These are phyloP conservation scores for Didymella arachidicola DNA, from an alignment of 2,329 filamentous ascomycete genomes.

Conservation along the genomic window DNA sequence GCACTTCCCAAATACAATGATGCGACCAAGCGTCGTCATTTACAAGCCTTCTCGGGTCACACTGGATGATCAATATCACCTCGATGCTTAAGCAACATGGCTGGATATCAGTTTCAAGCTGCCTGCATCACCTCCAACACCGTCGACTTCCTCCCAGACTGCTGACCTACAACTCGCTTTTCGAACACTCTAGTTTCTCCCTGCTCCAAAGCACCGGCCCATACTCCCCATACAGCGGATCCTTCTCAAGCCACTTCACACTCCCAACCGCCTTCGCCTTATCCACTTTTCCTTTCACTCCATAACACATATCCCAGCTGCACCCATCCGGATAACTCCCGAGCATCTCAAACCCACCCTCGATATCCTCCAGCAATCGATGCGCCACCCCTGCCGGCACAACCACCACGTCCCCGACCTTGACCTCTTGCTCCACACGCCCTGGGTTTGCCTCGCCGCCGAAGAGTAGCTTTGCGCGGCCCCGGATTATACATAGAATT, in stretches of 20 bases:
- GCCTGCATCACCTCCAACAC: not conserved
- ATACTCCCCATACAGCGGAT: slow-evolving; percentile 59
- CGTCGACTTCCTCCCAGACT: not conserved
- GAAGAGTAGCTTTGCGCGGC: slow-evolving; percentile 69
- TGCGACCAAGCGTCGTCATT: not conserved
- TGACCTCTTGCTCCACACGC: slow-evolving; percentile 63
- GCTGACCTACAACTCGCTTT: not conserved
- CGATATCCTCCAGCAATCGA: slow-evolving; percentile 65
- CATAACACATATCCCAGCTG: slow-evolving; percentile 76
- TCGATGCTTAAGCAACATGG: not conserved
- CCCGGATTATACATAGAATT: slow-evolving; percentile 67
- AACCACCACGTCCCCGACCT: slow-evolving; percentile 69
- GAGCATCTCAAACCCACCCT: slow-evolving; percentile 69
- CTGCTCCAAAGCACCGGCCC: slow-evolving; percentile 36
- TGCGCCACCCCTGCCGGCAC: slow-evolving; percentile 72
- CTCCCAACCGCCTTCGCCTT: slow-evolving; percentile 59
- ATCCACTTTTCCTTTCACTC: slow-evolving; percentile 62
- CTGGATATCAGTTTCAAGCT: not conserved
- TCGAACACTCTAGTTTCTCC: slow-evolving; percentile 27
- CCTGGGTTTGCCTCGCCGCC: slow-evolving; percentile 69
- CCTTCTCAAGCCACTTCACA: slow-evolving; percentile 65
- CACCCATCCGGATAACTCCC: slow-evolving; percentile 67
- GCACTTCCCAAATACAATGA: slow-evolving; percentile 4
- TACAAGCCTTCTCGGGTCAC: not conserved
- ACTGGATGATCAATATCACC: not conserved